These are phyloP conservation scores for Mortierella sp. DNA, from an alignment of 371 early-diverging fungal genomes.

Conservation along the genomic window DNA sequence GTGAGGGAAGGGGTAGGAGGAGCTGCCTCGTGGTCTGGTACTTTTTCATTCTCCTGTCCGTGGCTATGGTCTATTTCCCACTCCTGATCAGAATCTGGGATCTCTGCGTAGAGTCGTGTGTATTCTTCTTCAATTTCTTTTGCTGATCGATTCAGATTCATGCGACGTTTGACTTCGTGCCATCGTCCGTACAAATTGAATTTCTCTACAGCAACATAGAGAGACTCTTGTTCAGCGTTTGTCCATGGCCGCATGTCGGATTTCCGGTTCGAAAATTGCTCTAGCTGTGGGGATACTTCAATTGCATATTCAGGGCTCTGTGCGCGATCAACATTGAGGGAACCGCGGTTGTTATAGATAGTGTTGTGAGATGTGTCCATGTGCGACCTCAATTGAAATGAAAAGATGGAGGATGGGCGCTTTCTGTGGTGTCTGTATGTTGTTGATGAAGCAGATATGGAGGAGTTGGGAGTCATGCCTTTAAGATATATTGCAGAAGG, in stretches of 20 bases:
- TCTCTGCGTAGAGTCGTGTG: constrained; percentile 46
- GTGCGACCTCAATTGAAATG: neutral
- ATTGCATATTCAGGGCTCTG: neutral
- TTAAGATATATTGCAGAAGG: constrained; percentile 3
- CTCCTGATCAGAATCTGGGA: constrained; percentile 39
- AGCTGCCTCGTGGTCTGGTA: neutral
- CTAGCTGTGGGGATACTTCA: neutral
- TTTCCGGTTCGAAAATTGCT: constrained; percentile 18
- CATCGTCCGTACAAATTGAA: constrained; percentile 37
- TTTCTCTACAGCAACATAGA: constrained; percentile 45
- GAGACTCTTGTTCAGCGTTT: constrained; percentile 43
- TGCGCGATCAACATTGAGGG: neutral
- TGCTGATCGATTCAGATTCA: constrained; percentile 38
- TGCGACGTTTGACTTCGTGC: constrained; percentile 25
- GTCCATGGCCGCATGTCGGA: constrained; percentile 40
- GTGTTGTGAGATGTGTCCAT: constrained; percentile 7
- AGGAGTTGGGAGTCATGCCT: constrained; percentile 7
- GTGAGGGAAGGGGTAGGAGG: constrained; percentile 34
- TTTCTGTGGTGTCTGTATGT: constrained; percentile 25
- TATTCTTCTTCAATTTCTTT: constrained; percentile 46
- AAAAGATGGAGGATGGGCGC: constrained; percentile 20
- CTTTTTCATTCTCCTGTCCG: neutral
- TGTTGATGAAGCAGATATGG: constrained; percentile 1
- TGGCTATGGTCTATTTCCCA: constrained; percentile 4
- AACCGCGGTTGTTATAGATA: neutral